phyloP scores from a whole-genome alignment of 108 stramenopile genomes.

The Conticribra guillardii region DNA sequence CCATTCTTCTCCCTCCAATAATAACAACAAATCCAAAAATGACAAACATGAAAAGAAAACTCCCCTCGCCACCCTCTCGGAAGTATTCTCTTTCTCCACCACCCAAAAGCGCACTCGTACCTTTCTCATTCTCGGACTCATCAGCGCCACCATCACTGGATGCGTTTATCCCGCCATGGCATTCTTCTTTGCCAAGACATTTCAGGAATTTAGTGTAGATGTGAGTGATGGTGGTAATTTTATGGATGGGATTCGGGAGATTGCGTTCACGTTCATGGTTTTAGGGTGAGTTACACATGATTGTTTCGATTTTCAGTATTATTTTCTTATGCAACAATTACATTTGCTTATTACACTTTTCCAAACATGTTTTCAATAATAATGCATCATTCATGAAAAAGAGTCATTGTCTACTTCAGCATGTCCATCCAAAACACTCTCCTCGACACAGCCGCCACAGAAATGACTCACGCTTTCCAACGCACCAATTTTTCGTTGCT shows the following conservation, averaged over 20 bases:
- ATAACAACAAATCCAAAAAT: no score
- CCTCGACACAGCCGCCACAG: constrained; percentile 49
- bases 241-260: constrained; percentile 37
- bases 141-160: neutral
- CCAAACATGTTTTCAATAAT: no score
- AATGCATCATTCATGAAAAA: neutral
- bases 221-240: constrained; percentile 24
- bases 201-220: constrained; percentile 45
- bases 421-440: constrained; percentile 47
- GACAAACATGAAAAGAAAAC: neutral
- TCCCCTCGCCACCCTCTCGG: neutral
- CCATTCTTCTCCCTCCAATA: no score
- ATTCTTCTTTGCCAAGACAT: constrained; percentile 50
- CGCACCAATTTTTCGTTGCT: neutral
- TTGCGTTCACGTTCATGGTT: constrained; percentile 56
- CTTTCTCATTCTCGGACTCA: neutral
- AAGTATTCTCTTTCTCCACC: neutral
- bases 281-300: constrained; percentile 46
- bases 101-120: neutral
- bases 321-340: no score
- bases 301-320: no score
- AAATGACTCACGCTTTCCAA: constrained; percentile 1
- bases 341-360: no score
- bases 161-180: constrained; percentile 42
- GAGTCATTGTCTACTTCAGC: constrained; percentile 31